phyloP scores from a whole-genome alignment of 2,329 filamentous ascomycete species.

The Thelonectria rubi region DNA sequence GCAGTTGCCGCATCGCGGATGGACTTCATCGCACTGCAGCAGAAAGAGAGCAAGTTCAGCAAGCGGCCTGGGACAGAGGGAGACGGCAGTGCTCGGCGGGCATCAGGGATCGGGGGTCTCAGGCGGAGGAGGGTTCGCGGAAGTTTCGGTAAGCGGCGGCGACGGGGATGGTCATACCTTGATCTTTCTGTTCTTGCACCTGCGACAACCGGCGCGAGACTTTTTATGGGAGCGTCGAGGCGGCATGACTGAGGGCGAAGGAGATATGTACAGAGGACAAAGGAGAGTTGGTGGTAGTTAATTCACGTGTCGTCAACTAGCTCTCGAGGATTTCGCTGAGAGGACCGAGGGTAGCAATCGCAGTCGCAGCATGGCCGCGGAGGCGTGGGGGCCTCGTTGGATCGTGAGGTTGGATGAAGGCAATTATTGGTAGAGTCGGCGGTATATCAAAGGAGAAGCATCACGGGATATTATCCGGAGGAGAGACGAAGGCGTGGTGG shows the following conservation, averaged over 20 bases:
- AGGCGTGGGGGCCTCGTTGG: constrained; percentile 37
- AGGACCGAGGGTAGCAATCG: constrained; percentile 39
- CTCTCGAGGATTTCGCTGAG: constrained; percentile 36
- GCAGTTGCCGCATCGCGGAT: constrained; percentile 73
- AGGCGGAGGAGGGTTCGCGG: constrained; percentile 14
- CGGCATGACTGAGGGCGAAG: constrained; percentile 57
- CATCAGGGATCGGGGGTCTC: constrained; percentile 14
- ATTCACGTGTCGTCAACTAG: constrained; percentile 38
- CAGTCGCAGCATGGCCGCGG: constrained; percentile 45
- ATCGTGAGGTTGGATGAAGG: constrained; percentile 17
- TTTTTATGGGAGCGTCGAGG: constrained; percentile 75
- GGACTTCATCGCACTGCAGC: constrained; percentile 69
- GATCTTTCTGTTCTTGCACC: constrained; percentile 75
- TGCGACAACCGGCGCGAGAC: constrained; percentile 71
- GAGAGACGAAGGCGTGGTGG: too few species aligned
- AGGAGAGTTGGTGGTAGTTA: constrained; percentile 5
- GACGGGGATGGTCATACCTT: constrained; percentile 59
- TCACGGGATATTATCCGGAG: constrained; percentile 16
- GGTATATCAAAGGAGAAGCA: constrained; percentile 29
- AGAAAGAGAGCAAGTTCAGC: constrained; percentile 28
- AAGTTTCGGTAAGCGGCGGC: constrained; percentile 10
- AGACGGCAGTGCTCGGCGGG: constrained; percentile 5
- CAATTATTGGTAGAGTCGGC: constrained; percentile 20
- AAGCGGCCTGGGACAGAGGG: constrained; percentile 10
- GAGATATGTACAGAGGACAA: not conserved